phyloP scores from a whole-genome alignment of 352 stramenopile genomes.

The Pythium dissimile region DNA sequence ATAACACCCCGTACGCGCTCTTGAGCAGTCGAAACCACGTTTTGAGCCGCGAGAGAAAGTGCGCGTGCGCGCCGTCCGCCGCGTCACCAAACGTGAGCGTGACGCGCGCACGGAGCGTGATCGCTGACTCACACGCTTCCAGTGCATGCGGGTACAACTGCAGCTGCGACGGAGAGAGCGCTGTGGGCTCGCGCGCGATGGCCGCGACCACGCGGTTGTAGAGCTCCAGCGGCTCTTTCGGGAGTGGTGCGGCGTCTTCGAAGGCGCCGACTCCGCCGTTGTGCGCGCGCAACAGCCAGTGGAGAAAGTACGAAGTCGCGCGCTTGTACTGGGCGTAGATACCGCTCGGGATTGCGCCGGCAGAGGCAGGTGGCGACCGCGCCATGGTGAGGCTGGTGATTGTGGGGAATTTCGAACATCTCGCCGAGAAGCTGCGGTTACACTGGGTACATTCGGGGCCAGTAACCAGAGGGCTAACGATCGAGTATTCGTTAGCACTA shows the following conservation, averaged over 20 bases:
- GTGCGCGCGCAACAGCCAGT: slow-evolving; percentile 1
- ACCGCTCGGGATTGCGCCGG: not conserved
- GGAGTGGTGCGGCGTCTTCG: not conserved
- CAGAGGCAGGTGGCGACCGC: too few species aligned
- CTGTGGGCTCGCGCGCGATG: not conserved
- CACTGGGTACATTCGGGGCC: too few species aligned
- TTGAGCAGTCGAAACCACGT: not conserved
- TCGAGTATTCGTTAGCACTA: too few species aligned
- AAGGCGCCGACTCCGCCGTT: not conserved
- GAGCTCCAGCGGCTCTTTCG: not conserved
- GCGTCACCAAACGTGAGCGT: not conserved
- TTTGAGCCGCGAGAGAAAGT: slow-evolving; percentile 1
- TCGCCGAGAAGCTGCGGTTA: too few species aligned
- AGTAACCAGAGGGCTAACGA: too few species aligned
- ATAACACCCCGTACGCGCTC: not conserved
- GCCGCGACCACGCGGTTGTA: slow-evolving; percentile 3
- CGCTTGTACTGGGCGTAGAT: not conserved
- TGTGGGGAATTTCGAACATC: too few species aligned
- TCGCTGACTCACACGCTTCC: slow-evolving; percentile 4
- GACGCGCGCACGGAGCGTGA: slow-evolving; percentile 7
- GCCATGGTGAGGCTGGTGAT: not conserved
- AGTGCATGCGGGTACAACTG: not conserved
- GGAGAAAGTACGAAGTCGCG: not conserved
- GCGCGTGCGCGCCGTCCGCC: not conserved
- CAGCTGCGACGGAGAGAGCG: slow-evolving; percentile 7